These are phyloP conservation scores for Fusarium multiceps DNA, from an alignment of 2,329 filamentous ascomycete genomes.

Conservation along the genomic window DNA sequence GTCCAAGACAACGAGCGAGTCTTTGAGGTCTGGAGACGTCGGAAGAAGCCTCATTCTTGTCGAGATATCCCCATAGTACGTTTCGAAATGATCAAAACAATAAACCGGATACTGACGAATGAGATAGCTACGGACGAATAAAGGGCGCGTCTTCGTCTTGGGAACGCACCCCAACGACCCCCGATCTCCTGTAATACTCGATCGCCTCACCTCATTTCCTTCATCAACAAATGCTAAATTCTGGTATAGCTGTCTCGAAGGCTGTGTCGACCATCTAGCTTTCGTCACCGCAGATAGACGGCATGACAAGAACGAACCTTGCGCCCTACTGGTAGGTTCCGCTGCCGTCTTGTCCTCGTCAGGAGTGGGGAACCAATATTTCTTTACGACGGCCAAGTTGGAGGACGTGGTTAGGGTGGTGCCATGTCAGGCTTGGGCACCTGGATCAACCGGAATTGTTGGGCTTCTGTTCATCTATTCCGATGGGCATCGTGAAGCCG, in stretches of 20 bases:
- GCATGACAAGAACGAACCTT: neutral
- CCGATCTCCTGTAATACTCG: neutral
- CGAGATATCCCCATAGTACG: slow-evolving; percentile 16
- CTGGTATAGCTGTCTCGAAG: slow-evolving; percentile 6
- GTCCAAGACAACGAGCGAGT: slow-evolving; percentile 1
- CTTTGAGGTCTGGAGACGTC: slow-evolving; percentile 15
- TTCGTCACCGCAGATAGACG: slow-evolving; percentile 12
- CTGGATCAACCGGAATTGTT: slow-evolving; percentile 9
- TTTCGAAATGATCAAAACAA: neutral
- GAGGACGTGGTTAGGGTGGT: neutral
- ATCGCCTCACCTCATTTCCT: slow-evolving; percentile 6
- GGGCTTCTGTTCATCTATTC: slow-evolving; percentile 12
- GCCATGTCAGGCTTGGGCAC: slow-evolving; percentile 9
- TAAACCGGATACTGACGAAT: neutral
- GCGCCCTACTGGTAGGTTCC: neutral
- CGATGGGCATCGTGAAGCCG: slow-evolving; percentile 14
- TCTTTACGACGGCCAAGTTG: slow-evolving; percentile 5
- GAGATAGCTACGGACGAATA: slow-evolving; percentile 14
- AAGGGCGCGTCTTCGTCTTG: slow-evolving; percentile 9
- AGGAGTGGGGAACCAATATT: neutral
- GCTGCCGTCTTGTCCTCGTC: neutral
- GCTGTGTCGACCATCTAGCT: slow-evolving; percentile 10
- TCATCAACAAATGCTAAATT: neutral
- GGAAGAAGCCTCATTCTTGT: neutral
- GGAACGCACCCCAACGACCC: neutral